These are phyloP conservation scores for Cryptococcus depauperatus DNA, from an alignment of 1,284 basidiomycete genomes.

Conservation along the genomic window DNA sequence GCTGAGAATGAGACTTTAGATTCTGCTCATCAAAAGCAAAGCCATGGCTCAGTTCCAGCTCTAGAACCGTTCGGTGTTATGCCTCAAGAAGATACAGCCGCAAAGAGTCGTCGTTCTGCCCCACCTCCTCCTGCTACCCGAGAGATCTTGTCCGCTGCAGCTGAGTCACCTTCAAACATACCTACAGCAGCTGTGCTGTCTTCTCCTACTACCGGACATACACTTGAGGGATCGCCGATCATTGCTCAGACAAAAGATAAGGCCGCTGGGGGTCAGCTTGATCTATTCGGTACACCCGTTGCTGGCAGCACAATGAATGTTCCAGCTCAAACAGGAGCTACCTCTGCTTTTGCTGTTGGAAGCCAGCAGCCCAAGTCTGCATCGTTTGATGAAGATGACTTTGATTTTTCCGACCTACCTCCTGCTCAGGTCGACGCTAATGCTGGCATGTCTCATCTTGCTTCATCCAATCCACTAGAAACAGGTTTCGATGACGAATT, in stretches of 20 bases:
- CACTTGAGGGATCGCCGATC: neutral
- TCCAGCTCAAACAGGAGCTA: neutral
- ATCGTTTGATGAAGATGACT: conserved; percentile 76
- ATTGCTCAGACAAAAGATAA: neutral
- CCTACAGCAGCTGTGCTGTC: neutral
- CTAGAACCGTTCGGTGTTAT: neutral
- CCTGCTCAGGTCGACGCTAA: conserved; percentile 38
- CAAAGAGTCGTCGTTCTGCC: conserved; percentile 32
- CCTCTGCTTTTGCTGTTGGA: neutral
- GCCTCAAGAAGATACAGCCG: conserved; percentile 2
- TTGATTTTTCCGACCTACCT: conserved; percentile 62
- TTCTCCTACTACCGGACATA: neutral
- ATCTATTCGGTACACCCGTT: conserved; percentile 5
- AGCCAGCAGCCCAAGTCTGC: conserved; percentile 18
- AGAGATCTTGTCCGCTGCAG: neutral
- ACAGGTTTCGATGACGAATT: conserved; percentile 43
- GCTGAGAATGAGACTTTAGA: neutral
- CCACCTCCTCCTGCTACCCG: conserved; percentile 27
- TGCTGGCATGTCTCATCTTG: neutral
- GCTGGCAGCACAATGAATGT: conserved; percentile 2
- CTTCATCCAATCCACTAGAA: conserved; percentile 7
- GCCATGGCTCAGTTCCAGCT: conserved; percentile 10
- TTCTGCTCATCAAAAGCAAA: neutral
- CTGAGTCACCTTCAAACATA: neutral
- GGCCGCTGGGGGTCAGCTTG: conserved; percentile 1